A percentile compares a stretch with the other conserved stretches of the same genome.
These are phyloP conservation scores for Cyclotella baltica DNA, from an alignment of 108 stramenopile species.

Conservation along the genomic window DNA sequence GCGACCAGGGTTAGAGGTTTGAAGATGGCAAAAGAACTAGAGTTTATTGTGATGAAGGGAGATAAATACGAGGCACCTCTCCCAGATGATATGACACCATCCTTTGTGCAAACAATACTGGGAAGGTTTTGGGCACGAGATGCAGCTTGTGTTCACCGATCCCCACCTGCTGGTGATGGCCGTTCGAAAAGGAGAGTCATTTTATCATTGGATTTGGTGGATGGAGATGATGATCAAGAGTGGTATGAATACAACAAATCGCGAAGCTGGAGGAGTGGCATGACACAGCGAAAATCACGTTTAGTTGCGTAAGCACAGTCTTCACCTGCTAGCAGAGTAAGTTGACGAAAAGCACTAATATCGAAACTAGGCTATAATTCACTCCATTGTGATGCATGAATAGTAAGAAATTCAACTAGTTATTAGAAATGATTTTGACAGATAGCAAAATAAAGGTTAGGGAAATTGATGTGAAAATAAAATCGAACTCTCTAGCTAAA, in stretches of 20 bases:
- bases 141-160: constrained; percentile 70
- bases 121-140: constrained; percentile 52
- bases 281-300: constrained; percentile 62
- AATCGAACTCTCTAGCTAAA: too few species aligned
- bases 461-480: too few species aligned
- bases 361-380: too few species aligned
- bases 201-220: constrained; percentile 65
- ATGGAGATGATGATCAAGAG: constrained; percentile 69
- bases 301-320: constrained; percentile 29
- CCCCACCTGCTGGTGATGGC: constrained; percentile 47
- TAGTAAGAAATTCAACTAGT: too few species aligned
- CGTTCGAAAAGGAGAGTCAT: constrained; percentile 54
- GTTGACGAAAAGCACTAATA: not conserved
- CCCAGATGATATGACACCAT: constrained; percentile 25
- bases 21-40: constrained; percentile 52
- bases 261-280: constrained; percentile 61
- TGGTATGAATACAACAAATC: constrained; percentile 60
- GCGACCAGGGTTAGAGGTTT: constrained; percentile 5
- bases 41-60: constrained; percentile 80
- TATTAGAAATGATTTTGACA: too few species aligned
- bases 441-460: too few species aligned
- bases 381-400: too few species aligned
- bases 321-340: not conserved
- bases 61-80: constrained; percentile 56
- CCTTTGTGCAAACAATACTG: not conserved